Conservation (phyloP, 257 asterid species). For the Apocynum venetum region DNA sequence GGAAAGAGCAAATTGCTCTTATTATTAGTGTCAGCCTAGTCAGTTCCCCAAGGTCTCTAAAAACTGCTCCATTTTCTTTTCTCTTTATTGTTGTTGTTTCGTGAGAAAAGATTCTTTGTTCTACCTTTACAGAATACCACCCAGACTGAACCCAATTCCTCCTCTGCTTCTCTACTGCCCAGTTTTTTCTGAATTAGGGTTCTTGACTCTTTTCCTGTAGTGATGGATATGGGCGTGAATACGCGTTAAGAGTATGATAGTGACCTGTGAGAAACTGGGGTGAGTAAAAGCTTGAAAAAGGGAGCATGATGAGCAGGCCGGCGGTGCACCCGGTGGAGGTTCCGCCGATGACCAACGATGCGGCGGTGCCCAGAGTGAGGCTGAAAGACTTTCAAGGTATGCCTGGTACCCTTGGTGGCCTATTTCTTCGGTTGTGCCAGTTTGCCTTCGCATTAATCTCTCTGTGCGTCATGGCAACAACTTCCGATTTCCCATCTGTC, state of each 20-base stretch:
- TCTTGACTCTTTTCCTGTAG: not conserved
- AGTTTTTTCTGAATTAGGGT: slow-evolving; percentile 1
- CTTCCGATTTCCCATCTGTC: slow-evolving; percentile 83
- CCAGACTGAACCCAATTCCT: not conserved
- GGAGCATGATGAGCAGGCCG: slow-evolving; percentile 59
- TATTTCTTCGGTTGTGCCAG: slow-evolving; percentile 61
- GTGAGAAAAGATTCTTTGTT: not conserved
- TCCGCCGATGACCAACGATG: slow-evolving; percentile 30
- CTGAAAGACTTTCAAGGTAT: slow-evolving; percentile 79
- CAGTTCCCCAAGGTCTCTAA: no score
- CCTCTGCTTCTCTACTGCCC: not conserved
- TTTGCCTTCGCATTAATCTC: slow-evolving; percentile 64
- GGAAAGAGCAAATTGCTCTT: no score
- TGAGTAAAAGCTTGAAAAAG: not conserved
- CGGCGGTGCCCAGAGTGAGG: slow-evolving; percentile 47
- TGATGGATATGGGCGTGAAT: not conserved
- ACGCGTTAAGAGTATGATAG: not conserved
- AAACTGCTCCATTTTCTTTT: no score
- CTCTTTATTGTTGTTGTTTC: no score
- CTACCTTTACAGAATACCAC: slow-evolving; percentile 6
- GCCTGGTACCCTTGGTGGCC: slow-evolving; percentile 73
- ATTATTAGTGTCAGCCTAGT: no score
- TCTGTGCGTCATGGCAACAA: slow-evolving; percentile 68
- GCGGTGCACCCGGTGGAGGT: slow-evolving; percentile 80
- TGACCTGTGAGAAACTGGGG: not conserved